Percentiles rank a stretch among this genome's conserved stretches.
Evolutionary conservation across 1,284 basidiomycete species (phyloP).

Genomic region (Moniliophthora roreri): DNA sequence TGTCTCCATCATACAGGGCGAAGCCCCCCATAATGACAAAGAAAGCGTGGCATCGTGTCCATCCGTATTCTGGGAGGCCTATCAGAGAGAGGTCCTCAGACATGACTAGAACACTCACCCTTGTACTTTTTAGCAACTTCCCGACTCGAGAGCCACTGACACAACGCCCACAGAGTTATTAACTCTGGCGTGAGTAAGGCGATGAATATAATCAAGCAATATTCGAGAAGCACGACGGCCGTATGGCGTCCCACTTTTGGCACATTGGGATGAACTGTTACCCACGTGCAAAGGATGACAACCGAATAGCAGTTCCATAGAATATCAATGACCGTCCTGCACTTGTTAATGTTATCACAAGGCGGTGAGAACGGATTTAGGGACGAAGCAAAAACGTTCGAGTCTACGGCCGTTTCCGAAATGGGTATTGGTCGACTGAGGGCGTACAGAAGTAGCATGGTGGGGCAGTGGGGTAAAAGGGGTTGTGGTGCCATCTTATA

Average conservation of each 20-base stretch:
- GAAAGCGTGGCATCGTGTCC: neutral
- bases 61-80: neutral
- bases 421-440: no score
- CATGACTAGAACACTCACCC: neutral
- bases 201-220: constrained; percentile 2
- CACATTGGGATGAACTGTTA: constrained; percentile 34
- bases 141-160: neutral
- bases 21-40: neutral
- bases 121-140: neutral
- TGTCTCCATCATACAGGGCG: neutral
- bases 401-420: no score
- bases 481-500: no score
- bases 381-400: no score
- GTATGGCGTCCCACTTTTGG: constrained; percentile 14
- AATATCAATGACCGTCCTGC: constrained; percentile 14
- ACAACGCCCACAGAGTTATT: neutral
- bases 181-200: neutral
- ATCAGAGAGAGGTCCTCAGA: neutral
- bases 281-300: constrained; percentile 33
- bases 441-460: no score
- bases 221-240: constrained; percentile 1
- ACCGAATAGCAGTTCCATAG: constrained; percentile 29
- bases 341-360: no score
- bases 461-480: no score
- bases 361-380: no score